Base-by-base conservation (phyloP, 495 filamentous ascomycete genomes). In the Penicillium pulvis region DNA sequence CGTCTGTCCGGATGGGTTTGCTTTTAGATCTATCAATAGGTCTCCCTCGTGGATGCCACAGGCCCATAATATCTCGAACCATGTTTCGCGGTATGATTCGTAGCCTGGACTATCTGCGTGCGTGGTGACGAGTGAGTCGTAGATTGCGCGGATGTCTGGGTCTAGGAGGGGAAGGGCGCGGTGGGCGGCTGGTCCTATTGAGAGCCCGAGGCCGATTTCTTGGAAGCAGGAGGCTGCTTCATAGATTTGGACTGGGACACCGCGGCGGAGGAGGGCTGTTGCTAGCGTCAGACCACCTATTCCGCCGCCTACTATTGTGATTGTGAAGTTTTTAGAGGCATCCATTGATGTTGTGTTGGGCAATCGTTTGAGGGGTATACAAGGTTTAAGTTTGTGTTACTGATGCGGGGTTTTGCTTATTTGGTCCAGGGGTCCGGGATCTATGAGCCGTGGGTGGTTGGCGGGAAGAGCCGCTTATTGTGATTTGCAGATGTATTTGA, bases 271-370 rank as follows among this genome's bases (percentile, higher is more conserved):
- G 8, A 87, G 76, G 19, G 77, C 84, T 1, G 81, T 68, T 11
- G 83, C 83, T 1, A 88, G 77, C 52, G 73, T 72, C 31, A 87
- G 72, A 19, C 85, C 85, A 1, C 82, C 80, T 47, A 88, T 85
- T 11, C 85, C 85, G 33, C 76, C 84, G 52, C 85, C 85, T 45
- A 87, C 68, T 49, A 88, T 84, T 55, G 83, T 84, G 53, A 86
- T 63, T 30, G 68, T 73, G 67, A 71, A 71, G 49, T 65, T 48
- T 56, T 70, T 71, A 14, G 54, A 12, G 6, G 10, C 10, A 12
- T 30, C n/a, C 14, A 6, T 14, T 19, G 20, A 23, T 23, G 23
- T 20, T 9, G 4, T 51, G 24, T 30, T 30, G 28, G 6, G 28
- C 4, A 7, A 28, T 28, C 4, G 28, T 28, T 30, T 28, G 23